Evolutionary conservation across 352 stramenopile genomes (phyloP).

Genomic region (Pythium aristosporum): DNA sequence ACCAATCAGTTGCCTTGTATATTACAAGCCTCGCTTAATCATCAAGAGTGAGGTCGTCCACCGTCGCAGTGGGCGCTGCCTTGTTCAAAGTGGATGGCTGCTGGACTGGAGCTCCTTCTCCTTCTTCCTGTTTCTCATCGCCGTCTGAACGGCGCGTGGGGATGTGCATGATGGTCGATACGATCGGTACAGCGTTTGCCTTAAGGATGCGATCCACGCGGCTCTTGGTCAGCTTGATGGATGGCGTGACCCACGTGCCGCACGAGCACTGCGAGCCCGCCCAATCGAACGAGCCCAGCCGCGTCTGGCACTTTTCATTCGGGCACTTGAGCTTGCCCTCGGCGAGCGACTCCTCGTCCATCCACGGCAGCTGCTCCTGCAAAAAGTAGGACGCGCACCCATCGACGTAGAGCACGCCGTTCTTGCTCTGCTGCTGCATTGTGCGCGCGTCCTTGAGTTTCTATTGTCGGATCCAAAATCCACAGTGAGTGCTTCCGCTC

Average conservation of each 20-base stretch:
- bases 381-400: conserved; percentile 76
- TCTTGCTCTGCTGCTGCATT: conserved; percentile 29
- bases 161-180: conserved; percentile 24
- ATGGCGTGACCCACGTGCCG: conserved; percentile 81
- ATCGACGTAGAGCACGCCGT: conserved; percentile 27
- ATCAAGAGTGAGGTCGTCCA: conserved; percentile 22
- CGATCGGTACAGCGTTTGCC: conserved; percentile 26
- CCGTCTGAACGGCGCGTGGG: conserved; percentile 2
- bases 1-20: background rate
- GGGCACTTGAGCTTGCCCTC: conserved; percentile 78
- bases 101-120: background rate
- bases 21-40: conserved; percentile 9
- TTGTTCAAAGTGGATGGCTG: background rate
- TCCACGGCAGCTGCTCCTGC: conserved; percentile 65
- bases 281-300: conserved; percentile 71
- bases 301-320: conserved; percentile 64
- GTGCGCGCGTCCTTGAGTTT: conserved; percentile 75
- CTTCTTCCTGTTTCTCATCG: conserved; percentile 6
- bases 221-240: conserved; percentile 83
- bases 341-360: conserved; percentile 56
- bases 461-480: conserved; percentile 15
- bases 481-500: background rate
- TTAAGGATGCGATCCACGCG: conserved; percentile 47
- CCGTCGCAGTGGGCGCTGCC: background rate
- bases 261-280: conserved; percentile 82